Evolutionary conservation across 169 alveolate genomes (phyloP).

Genomic region (Cyclospora cayetanensis): DNA sequence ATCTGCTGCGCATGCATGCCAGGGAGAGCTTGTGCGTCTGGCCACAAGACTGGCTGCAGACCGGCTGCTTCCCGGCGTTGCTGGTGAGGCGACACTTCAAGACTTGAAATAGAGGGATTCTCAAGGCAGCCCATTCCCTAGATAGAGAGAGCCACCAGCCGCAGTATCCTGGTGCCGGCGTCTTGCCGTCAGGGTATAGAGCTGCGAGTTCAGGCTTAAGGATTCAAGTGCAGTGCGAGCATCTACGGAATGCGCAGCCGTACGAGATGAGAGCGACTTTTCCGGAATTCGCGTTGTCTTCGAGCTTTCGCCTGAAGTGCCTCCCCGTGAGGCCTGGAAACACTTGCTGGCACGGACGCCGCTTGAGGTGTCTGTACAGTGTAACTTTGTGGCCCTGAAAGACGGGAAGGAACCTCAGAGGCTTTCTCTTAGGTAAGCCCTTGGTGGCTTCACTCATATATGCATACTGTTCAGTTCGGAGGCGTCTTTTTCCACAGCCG

Average conservation of each 20-base stretch:
- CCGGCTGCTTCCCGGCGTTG: neutral
- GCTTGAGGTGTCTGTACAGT: constrained; percentile 70
- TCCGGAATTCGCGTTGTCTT: constrained; percentile 76
- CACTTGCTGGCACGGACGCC: constrained; percentile 67
- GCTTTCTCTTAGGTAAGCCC: constrained; percentile 68
- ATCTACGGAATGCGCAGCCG: too few species aligned
- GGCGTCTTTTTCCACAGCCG: neutral
- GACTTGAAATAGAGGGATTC: neutral
- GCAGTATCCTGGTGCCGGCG: neutral
- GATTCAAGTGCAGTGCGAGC: neutral
- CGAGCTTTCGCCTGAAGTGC: constrained; percentile 68
- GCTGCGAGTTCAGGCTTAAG: neutral
- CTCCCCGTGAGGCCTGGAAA: constrained; percentile 37
- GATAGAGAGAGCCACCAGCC: neutral
- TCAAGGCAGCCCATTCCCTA: neutral
- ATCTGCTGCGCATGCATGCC: neutral
- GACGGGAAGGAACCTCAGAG: constrained; percentile 69
- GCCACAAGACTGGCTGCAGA: neutral
- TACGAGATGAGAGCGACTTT: constrained; percentile 77
- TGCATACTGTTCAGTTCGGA: neutral
- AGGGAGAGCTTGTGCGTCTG: constrained; percentile 55
- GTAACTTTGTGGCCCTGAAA: constrained; percentile 75
- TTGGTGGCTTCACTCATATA: neutral
- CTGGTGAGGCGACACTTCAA: constrained; percentile 54
- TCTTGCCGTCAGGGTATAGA: neutral